Evolutionary conservation across 495 filamentous ascomycete species (phyloP), one percentile per base, ranked within the genome.

Genomic region (Xylaria telfairii): DNA sequence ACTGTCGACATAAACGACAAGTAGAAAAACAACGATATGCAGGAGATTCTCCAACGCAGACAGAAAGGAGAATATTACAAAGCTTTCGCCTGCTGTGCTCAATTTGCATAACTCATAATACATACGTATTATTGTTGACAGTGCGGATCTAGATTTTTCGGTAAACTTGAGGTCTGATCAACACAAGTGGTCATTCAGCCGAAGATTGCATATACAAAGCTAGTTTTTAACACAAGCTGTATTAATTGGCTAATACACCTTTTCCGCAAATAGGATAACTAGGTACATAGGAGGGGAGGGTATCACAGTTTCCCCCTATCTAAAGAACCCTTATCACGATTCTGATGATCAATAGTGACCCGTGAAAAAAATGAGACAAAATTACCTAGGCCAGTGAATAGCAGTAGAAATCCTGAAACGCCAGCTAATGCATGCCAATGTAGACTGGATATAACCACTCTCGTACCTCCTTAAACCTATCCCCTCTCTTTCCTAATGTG

Each of bases 401-500:
- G 19, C n/a, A 49, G 57, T 13, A 60, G 44, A 69, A 39, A 63
- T 63, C 67, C 57, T 69, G 67, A 69, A 68, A 69, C 67, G 67
- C 67, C 67, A 69, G 46, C 57, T 59, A 69, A 69, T 69, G 67
- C 67, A 61, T 54, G 57, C 21, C 44, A 63, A 61, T 62, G 57
- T 69, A 51, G 54, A 61, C 66, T 26, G 53, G 41, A 68, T 57
- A 67, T 56, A 57, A 57, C 49, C 65, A 46, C 54, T 46, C n/a
- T 30, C 39, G 28, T 56, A 57, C 37, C 34, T 68, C 54, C 17
- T 28, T 13, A 49, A 49, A 37, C 21, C 41, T 28, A 59, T 44
- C 49, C 17, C 26, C 44, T 39, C 44, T 44, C 67, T 63, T 44
- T 53, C 54, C 54, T 69, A 39, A 32, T 47, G 26, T 53, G 26